phyloP scores from a whole-genome alignment of 2,329 filamentous ascomycete genomes.

The Tolypocladium pustulatum region DNA sequence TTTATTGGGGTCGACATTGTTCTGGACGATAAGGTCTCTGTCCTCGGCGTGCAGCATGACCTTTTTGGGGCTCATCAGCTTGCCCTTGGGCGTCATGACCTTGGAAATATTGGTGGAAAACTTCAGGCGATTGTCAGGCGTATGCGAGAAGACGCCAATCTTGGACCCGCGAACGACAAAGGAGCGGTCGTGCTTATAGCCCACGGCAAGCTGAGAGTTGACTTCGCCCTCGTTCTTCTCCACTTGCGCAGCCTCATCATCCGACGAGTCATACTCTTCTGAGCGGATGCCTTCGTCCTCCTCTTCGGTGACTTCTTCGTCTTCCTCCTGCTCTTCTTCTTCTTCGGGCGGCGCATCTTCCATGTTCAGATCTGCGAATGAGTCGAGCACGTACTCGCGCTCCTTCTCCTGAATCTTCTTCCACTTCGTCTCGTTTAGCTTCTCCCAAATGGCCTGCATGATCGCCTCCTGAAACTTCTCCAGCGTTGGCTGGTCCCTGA shows the following conservation, averaged over 20 bases:
- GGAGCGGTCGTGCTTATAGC: conserved; percentile 92
- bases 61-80: conserved; percentile 87
- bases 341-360: conserved; percentile 55
- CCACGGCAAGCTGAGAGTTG: conserved; percentile 90
- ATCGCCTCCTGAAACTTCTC: conserved; percentile 88
- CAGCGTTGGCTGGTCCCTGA: conserved; percentile 70
- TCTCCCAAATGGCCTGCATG: conserved; percentile 95
- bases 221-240: conserved; percentile 65
- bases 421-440: conserved; percentile 91
- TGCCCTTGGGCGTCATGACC: conserved; percentile 78
- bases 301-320: conserved; percentile 51
- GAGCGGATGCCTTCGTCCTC: conserved; percentile 57
- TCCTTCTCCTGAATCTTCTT: conserved; percentile 85
- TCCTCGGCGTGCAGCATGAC: conserved; percentile 94
- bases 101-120: conserved; percentile 97
- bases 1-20: conserved; percentile 72
- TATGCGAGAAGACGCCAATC: conserved; percentile 98
- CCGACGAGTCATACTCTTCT: conserved; percentile 58
- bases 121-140: conserved; percentile 80
- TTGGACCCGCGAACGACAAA: conserved; percentile 96
- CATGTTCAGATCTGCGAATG: conserved; percentile 90
- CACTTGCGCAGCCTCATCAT: conserved; percentile 63
- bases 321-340: conserved; percentile 43
- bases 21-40: conserved; percentile 80
- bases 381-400: conserved; percentile 86